A percentile compares a stretch with the other conserved stretches of the same genome.
phyloP scores from a whole-genome alignment of 495 filamentous ascomycete species.

The Arthonia radiata region DNA sequence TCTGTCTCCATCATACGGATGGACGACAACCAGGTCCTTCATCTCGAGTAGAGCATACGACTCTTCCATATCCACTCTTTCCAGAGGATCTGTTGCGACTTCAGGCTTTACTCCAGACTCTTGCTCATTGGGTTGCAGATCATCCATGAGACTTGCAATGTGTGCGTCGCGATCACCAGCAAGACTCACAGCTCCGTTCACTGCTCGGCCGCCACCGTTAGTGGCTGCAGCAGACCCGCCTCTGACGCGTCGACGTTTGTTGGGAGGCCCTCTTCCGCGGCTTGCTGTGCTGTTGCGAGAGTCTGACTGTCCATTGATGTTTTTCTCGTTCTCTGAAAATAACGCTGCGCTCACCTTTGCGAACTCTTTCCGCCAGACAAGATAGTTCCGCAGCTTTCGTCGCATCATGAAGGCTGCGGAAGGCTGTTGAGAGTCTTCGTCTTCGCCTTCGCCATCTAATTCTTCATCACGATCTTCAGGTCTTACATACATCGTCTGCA shows the following conservation, averaged over 20 bases:
- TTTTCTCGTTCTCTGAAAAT: conserved; percentile 56
- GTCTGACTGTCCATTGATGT: conserved; percentile 35
- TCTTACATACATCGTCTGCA: conserved; percentile 71
- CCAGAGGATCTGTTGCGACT: conserved; percentile 53
- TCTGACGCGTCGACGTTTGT: conserved; percentile 73
- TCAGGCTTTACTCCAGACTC: conserved; percentile 47
- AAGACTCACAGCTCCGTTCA: conserved; percentile 43
- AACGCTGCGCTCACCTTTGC: conserved; percentile 54
- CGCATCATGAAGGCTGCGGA: conserved; percentile 78
- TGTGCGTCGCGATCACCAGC: conserved; percentile 63
- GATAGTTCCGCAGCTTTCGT: conserved; percentile 60
- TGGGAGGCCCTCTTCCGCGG: conserved; percentile 44
- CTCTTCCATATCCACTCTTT: conserved; percentile 57
- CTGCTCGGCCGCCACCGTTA: conserved; percentile 26
- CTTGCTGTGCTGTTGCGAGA: conserved; percentile 18
- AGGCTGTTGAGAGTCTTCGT: conserved; percentile 21
- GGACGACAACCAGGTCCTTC: conserved; percentile 66
- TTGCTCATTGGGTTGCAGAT: conserved; percentile 37
- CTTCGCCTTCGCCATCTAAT: conserved; percentile 16
- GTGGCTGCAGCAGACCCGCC: conserved; percentile 45
- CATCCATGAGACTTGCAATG: conserved; percentile 37
- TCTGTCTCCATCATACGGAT: conserved; percentile 85
- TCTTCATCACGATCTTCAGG: conserved; percentile 17
- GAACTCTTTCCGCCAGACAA: conserved; percentile 80
- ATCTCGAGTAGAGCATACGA: conserved; percentile 86